phyloP scores from a whole-genome alignment of 2,329 filamentous ascomycete genomes.

The Fusarium albosuccineum region DNA sequence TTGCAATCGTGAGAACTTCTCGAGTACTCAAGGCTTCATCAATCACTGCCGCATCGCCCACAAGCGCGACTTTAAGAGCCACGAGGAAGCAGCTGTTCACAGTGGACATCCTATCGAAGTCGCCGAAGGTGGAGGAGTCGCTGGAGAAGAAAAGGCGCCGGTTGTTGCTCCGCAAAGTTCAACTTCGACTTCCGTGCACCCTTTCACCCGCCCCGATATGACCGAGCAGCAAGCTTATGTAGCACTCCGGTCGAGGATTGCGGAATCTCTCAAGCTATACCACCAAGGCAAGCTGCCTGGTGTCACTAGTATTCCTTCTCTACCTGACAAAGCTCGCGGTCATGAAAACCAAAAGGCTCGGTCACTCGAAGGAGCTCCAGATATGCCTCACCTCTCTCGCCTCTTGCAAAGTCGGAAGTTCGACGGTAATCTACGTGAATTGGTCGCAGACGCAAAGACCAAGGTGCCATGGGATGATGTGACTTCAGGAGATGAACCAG shows the following conservation, averaged over 20 bases:
- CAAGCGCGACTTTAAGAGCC: conserved; percentile 92
- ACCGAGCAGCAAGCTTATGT: conserved; percentile 65
- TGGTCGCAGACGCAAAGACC: conserved; percentile 71
- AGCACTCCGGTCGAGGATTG: conserved; percentile 65
- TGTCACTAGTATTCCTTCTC: conserved; percentile 59
- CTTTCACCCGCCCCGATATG: conserved; percentile 59
- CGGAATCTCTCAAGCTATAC: conserved; percentile 66
- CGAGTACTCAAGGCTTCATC: conserved; percentile 98
- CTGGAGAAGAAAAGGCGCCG: conserved; percentile 45
- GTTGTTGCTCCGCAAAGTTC: conserved; percentile 22
- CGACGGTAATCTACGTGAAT: conserved; percentile 68
- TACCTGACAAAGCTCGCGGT: conserved; percentile 21
- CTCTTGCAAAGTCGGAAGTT: conserved; percentile 74
- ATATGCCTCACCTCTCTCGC: conserved; percentile 76
- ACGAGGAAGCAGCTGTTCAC: conserved; percentile 91
- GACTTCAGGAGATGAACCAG: conserved; percentile 67
- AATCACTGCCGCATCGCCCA: conserved; percentile 99
- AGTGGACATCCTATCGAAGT: conserved; percentile 85
- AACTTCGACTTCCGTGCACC: conserved; percentile 48
- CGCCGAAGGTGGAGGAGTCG: conserved; percentile 33
- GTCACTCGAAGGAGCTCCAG: conserved; percentile 66
- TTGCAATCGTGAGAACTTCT: conserved; percentile 91
- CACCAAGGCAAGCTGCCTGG: conserved; percentile 65
- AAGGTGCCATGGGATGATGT: conserved; percentile 64
- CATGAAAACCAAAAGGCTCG: conserved; percentile 27